phyloP scores from a whole-genome alignment of 2,329 filamentous ascomycete genomes.

The Zymoseptoria pseudotritici region DNA sequence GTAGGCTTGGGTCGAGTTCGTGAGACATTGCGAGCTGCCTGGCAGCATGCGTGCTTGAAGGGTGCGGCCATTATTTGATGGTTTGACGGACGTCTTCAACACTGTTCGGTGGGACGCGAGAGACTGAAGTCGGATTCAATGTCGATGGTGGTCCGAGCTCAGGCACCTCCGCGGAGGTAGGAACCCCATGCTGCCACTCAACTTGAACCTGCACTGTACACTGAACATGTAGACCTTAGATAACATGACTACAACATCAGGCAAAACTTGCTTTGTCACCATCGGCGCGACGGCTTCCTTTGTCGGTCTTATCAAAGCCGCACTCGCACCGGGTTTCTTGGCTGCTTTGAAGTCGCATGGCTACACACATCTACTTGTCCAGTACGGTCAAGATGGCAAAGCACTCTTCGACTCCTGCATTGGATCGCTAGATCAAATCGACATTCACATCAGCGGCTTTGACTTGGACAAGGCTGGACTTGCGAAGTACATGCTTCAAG shows the following conservation, averaged over 20 bases:
- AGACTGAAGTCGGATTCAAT: conserved; percentile 6
- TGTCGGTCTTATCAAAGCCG: conserved; percentile 58
- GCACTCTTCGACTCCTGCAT: conserved; percentile 41
- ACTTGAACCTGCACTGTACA: background rate
- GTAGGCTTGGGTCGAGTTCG: conserved; percentile 4
- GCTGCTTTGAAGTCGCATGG: conserved; percentile 48
- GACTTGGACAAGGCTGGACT: conserved; percentile 58
- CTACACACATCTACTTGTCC: conserved; percentile 68
- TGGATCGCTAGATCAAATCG: conserved; percentile 4
- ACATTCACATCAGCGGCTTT: conserved; percentile 54
- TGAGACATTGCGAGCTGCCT: conserved; percentile 14
- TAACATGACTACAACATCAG: conserved; percentile 7
- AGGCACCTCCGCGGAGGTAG: conserved; percentile 1
- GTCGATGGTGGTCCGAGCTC: conserved; percentile 11
- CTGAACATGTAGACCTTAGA: conserved; percentile 12
- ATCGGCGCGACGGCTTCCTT: conserved; percentile 90
- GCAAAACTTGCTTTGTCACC: conserved; percentile 68
- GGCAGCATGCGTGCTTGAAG: conserved; percentile 24
- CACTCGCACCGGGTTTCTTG: conserved; percentile 58
- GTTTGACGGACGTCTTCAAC: background rate
- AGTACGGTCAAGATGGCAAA: conserved; percentile 67
- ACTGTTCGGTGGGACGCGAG: background rate
- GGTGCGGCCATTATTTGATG: conserved; percentile 22
- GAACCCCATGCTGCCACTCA: background rate
- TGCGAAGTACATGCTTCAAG: conserved; percentile 50